Evolutionary conservation across 192 early-diverging fungal species (phyloP).

Genomic region (Oehlia diaphana): DNA sequence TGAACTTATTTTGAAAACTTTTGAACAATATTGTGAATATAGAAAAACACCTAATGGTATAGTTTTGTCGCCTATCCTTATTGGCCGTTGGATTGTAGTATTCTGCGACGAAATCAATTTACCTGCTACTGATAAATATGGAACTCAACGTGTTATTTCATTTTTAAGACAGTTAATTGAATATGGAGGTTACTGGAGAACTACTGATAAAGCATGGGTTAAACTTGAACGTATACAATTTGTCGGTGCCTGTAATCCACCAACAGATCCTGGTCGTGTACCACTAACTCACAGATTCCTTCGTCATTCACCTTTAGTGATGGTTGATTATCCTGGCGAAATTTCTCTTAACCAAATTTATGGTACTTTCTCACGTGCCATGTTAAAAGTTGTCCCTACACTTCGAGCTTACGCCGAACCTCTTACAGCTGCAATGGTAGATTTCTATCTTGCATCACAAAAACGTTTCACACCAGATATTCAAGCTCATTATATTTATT

Average conservation of each 20-base stretch:
- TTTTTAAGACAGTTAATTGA: constrained; percentile 95
- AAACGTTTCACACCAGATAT: constrained; percentile 93
- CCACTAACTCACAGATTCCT: constrained; percentile 94
- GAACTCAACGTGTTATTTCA: constrained; percentile 96
- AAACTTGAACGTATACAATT: constrained; percentile 96
- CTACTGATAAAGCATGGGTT: constrained; percentile 91
- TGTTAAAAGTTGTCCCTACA: constrained; percentile 90
- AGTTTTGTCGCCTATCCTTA: constrained; percentile 75
- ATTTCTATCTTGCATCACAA: constrained; percentile 91
- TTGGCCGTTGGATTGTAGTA: constrained; percentile 94
- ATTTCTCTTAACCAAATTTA: constrained; percentile 94
- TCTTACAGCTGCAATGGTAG: constrained; percentile 95
- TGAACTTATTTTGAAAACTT: constrained; percentile 90
- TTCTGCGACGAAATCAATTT: constrained; percentile 99
- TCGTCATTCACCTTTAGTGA: constrained; percentile 92
- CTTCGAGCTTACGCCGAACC: constrained; percentile 89
- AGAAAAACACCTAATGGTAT: constrained; percentile 91
- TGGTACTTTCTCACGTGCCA: constrained; percentile 86
- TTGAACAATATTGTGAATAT: constrained; percentile 99
- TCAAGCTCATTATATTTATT: constrained; percentile 99
- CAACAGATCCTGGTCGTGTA: constrained; percentile 98
- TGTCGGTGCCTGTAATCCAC: constrained; percentile 99
- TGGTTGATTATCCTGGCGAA: constrained; percentile 98
- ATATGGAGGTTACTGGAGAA: constrained; percentile 95
- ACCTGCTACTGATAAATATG: constrained; percentile 94